Conservation (phyloP, 441 rosid species). For the Erysimum pusillum region DNA sequence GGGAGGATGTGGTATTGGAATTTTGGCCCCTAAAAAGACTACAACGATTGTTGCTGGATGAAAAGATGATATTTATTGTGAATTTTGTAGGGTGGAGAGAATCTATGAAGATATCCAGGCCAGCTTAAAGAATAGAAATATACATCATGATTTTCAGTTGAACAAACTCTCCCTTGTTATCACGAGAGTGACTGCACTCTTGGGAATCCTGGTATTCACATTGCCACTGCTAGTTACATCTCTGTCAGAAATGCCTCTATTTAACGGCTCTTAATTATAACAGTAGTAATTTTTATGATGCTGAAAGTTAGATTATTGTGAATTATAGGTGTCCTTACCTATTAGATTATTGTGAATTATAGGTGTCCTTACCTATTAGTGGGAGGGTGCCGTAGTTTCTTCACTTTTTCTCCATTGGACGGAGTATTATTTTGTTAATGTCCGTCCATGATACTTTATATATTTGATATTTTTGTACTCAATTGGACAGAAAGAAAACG, state of each 20-base stretch:
- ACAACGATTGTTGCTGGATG: slow-evolving; percentile 25
- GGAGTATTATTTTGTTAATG: slow-evolving; percentile 1
- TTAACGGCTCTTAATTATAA: slow-evolving; percentile 1
- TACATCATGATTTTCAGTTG: slow-evolving; percentile 73
- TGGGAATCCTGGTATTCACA: slow-evolving; percentile 82
- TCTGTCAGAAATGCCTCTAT: slow-evolving; percentile 10
- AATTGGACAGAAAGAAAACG: slow-evolving; percentile 73
- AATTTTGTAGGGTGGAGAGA: slow-evolving; percentile 84
- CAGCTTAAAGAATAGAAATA: slow-evolving; percentile 59
- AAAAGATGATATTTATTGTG: slow-evolving; percentile 40
- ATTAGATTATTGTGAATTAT: slow-evolving; percentile 6
- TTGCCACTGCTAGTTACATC: slow-evolving; percentile 25
- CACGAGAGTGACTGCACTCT: slow-evolving; percentile 80
- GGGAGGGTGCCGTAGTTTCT: slow-evolving; percentile 15
- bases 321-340: slow-evolving; percentile 17
- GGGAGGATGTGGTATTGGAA: slow-evolving; percentile 87
- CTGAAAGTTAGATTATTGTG: background rate
- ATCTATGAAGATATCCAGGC: slow-evolving; percentile 73
- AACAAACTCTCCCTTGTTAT: slow-evolving; percentile 82
- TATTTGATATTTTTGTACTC: slow-evolving; percentile 17
- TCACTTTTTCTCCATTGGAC: slow-evolving; percentile 1
- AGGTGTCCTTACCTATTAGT: slow-evolving; percentile 24
- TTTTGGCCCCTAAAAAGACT: slow-evolving; percentile 31
- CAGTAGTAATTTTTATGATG: slow-evolving; percentile 20
- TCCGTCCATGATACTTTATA: slow-evolving; percentile 3